phyloP scores from a whole-genome alignment of 768 basidiomycete genomes.

The Dacryopinax spathularia region DNA sequence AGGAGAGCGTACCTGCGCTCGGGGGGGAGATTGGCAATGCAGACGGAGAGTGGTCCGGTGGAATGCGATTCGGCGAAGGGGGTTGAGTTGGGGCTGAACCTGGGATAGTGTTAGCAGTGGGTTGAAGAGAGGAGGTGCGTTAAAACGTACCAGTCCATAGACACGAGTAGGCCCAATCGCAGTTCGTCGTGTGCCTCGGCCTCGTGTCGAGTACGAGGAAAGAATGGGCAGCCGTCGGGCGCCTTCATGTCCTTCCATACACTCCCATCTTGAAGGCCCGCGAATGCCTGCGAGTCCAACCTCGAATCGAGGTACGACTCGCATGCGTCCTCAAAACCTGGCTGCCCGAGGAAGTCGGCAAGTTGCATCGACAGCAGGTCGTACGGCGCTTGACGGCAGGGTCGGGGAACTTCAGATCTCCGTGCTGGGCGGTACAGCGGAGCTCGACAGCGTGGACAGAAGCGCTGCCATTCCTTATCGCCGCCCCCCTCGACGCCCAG shows the following conservation, averaged over 20 bases:
- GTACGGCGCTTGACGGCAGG: background rate
- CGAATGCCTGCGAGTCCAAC: background rate
- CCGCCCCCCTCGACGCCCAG: background rate
- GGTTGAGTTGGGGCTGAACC: background rate
- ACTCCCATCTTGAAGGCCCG: constrained; percentile 1
- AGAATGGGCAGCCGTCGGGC: constrained; percentile 21
- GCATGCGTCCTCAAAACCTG: background rate
- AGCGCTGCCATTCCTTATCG: background rate
- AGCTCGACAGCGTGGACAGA: background rate
- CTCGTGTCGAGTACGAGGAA: constrained; percentile 18
- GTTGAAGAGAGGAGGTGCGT: no score
- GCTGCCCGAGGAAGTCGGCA: background rate
- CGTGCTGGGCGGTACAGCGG: background rate
- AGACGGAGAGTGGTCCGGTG: background rate
- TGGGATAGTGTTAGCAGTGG: no score
- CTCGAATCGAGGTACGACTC: background rate
- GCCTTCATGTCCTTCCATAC: constrained; percentile 8
- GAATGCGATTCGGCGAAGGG: background rate
- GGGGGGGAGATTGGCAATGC: constrained; percentile 1
- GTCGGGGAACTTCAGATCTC: background rate
- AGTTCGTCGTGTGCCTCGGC: constrained; percentile 17
- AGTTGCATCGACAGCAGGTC: background rate
- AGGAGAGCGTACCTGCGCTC: background rate
- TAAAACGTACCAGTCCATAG: background rate
- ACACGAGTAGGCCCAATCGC: background rate